Conservation (phyloP, 116 monocot species). For the Posidonia oceanica region DNA sequence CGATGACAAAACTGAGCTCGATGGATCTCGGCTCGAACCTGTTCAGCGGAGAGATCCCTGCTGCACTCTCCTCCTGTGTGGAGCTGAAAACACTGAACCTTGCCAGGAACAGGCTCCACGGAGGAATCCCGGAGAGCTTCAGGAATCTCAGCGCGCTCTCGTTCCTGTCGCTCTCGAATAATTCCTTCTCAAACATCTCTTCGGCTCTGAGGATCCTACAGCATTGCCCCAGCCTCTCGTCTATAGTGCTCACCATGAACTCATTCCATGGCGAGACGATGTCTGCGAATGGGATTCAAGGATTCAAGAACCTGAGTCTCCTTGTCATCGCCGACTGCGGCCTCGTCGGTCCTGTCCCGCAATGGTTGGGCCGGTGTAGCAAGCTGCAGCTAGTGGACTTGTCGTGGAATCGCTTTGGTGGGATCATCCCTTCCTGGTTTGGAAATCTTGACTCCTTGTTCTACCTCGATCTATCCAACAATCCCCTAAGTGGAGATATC, state of each 20-base stretch:
- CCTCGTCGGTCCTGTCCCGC: constrained; percentile 43
- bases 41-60: constrained; percentile 40
- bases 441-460: constrained; percentile 50
- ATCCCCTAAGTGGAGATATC: constrained; percentile 47
- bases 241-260: constrained; percentile 51
- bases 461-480: constrained; percentile 83
- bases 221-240: constrained; percentile 39
- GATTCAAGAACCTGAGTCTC: constrained; percentile 43
- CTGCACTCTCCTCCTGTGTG: constrained; percentile 29
- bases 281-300: constrained; percentile 30
- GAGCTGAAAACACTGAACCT: constrained; percentile 58
- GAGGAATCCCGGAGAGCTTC: constrained; percentile 59
- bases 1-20: constrained; percentile 25
- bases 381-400: constrained; percentile 63
- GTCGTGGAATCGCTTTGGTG: constrained; percentile 72
- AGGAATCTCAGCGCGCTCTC: constrained; percentile 34
- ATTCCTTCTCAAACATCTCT: constrained; percentile 40
- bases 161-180: constrained; percentile 65
- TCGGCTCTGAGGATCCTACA: constrained; percentile 47
- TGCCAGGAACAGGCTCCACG: constrained; percentile 44
- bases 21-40: constrained; percentile 53
- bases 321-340: constrained; percentile 52
- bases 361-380: constrained; percentile 36
- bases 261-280: constrained; percentile 38
- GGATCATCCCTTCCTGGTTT: constrained; percentile 60